Evolutionary conservation across 495 filamentous ascomycete genomes (phyloP), one percentile per base, ranked within the genome.

Genomic region (Penicillium arizonense): DNA sequence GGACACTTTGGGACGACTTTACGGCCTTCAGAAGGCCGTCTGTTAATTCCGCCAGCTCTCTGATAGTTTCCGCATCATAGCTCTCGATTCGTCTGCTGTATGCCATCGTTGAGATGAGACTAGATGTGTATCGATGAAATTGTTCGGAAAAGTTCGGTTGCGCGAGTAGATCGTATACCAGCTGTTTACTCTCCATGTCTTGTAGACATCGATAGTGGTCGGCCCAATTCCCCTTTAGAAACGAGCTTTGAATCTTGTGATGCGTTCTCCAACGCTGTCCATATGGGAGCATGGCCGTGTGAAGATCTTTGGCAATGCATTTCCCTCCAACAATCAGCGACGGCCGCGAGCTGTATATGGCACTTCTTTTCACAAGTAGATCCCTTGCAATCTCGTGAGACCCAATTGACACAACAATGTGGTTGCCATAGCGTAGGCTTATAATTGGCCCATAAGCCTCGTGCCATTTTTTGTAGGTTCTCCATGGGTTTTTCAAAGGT

Each of bases 251-350:
- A 36, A 64, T 48, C 41, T 75, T 74, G n/a, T 73, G 66, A 36
- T 67, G 72, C 2, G 45, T 54, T 34, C 70, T 57, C 73, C 72
- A 82, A 18, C 57, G 48, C 4, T 63, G 44, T 12, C 69, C 68
- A 47, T 77, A 77, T 0, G 70, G 63, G 61, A 76, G 72, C 0
- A 80, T 20, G 0, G 77, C 59, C 10, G 76, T 57, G 47, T 79
- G 75, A 61, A 70, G 62, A 18, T 55, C 57, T 5, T 58, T 59
- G 14, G 50, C 55, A n/a, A 57, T 14, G 14, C 44, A 32, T 2
- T 61, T 57, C 20, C 43, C 49, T 8, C 58, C 62, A 52, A 72
- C 53, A 0, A 64, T 47, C 28, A 67, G 32, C 13, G 56, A 46
- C 6, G 65, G 68, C 1, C 68, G 57, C 8, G 41, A 30, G 34